These are phyloP conservation scores for Micractinium conductrix DNA, from an alignment of 139 green algal species.

Conservation along the genomic window DNA sequence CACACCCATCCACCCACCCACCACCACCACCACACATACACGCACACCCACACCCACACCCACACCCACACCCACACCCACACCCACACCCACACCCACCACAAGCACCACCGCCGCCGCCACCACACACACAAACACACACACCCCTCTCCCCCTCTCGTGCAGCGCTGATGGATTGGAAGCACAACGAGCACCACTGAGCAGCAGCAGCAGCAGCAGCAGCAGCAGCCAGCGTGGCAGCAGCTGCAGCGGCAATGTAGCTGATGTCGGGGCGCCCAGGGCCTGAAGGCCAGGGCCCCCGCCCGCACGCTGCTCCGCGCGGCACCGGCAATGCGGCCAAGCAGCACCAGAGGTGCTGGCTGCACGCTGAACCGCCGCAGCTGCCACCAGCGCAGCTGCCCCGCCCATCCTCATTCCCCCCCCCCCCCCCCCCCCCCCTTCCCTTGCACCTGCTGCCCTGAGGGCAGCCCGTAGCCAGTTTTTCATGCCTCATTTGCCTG, in stretches of 20 bases:
- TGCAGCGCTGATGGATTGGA: constrained; percentile 51
- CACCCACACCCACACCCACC: background rate
- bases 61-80: too few relatives aligned
- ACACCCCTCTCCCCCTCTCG: background rate
- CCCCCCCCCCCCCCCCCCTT: too few relatives aligned
- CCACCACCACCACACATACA: background rate
- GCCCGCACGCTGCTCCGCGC: background rate
- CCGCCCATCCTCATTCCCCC: background rate
- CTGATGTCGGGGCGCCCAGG: background rate
- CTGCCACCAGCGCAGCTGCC: background rate
- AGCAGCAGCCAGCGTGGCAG: background rate
- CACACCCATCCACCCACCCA: background rate
- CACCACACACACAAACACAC: background rate
- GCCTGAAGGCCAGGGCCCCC: background rate
- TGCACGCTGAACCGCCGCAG: background rate
- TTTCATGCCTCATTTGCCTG: background rate
- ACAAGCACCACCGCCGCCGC: background rate
- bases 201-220: too few relatives aligned
- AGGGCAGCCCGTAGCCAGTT: background rate
- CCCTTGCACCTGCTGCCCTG: background rate
- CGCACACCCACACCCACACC: background rate
- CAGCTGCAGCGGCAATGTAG: background rate
- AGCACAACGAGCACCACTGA: constrained; percentile 39
- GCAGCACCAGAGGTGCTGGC: background rate
- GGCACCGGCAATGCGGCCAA: background rate